Evolutionary conservation across 306 rosid species (phyloP), one percentile per base, ranked within the genome.

Genomic region (Amphicarpaea edgeworthii): DNA sequence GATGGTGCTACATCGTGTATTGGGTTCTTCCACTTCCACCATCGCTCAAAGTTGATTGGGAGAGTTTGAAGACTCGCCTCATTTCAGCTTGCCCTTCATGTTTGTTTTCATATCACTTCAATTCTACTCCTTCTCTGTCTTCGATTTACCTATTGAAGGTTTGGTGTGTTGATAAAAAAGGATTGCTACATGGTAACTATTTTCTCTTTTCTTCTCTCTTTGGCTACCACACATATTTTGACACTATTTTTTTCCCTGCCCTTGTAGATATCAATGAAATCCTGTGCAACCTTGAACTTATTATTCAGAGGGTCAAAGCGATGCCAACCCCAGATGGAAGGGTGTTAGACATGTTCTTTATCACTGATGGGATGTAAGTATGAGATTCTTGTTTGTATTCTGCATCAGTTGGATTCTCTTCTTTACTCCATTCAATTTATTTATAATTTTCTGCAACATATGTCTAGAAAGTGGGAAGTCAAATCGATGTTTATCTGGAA

Each of bases 271-370:
- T 93, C 37, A 83, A 91, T 46, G 90, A 87, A 79, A 86, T 88
- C 51, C 90, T 93, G 7, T 87, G 92, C 85, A 88, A 86, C 86
- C 96, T 88, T 89, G 90, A 93, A 67, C 89, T 90, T 24, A 50
- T 71, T 74, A 90, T 93, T 82, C 92, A 90, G 68, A 82, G 94
- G 69, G 94, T 93, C 19, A 93, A 93, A 83, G 94, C 83, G 80
- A 93, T 93, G 98, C 93, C 96, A 16, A 90, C 98, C 7, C 98
- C 98, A 0, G 98, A 90, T 80, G 96, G 96, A 66, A 86, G 87
- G 83, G 98, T 87, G 70, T 83, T 93, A 43, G 93, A 90, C 68
- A 70, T 93, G 71, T 90, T 93, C 88, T 90, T 93, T 83, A 84
- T 93, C 82, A 93, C 94, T 0, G 98, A 93, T 75, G 88, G 83